Evolutionary conservation across 2,329 filamentous ascomycete genomes (phyloP).

Genomic region (Stenocarpella maydis): DNA sequence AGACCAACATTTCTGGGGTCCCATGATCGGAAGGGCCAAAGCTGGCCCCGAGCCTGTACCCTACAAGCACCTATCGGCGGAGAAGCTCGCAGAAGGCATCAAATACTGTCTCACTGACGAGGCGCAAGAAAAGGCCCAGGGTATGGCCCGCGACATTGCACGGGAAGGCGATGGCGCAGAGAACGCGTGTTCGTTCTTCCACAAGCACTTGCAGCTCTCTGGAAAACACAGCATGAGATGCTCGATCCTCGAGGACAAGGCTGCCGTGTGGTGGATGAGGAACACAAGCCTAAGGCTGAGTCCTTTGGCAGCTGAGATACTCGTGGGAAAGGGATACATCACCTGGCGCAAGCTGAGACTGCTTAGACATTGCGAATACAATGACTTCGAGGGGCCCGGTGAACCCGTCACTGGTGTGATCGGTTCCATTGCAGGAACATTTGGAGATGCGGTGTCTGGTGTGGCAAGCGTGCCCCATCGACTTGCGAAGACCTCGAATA

Average conservation of each 20-base stretch:
- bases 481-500: slow-evolving; percentile 65
- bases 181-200: slow-evolving; percentile 74
- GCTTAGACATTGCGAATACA: slow-evolving; percentile 75
- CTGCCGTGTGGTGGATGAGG: slow-evolving; percentile 73
- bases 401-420: slow-evolving; percentile 75
- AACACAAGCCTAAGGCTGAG: slow-evolving; percentile 67
- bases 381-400: slow-evolving; percentile 78
- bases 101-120: slow-evolving; percentile 70
- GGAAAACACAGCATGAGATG: slow-evolving; percentile 69
- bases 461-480: slow-evolving; percentile 70
- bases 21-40: slow-evolving; percentile 69
- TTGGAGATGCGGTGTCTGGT: slow-evolving; percentile 68
- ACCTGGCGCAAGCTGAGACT: slow-evolving; percentile 71
- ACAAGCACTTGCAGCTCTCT: slow-evolving; percentile 63
- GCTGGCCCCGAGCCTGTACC: slow-evolving; percentile 74
- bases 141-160: slow-evolving; percentile 69
- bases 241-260: slow-evolving; percentile 67
- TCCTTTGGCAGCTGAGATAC: slow-evolving; percentile 69
- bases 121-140: slow-evolving; percentile 63
- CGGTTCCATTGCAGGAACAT: slow-evolving; percentile 66
- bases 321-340: slow-evolving; percentile 68
- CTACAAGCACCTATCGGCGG: slow-evolving; percentile 70
- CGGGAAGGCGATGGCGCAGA: slow-evolving; percentile 72
- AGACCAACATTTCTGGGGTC: slow-evolving; percentile 81
- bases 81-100: slow-evolving; percentile 75